A percentile compares a stretch with the other conserved stretches of the same genome.
Evolutionary conservation across 495 filamentous ascomycete genomes (phyloP).

Genomic region (Penicillium waksmanii): DNA sequence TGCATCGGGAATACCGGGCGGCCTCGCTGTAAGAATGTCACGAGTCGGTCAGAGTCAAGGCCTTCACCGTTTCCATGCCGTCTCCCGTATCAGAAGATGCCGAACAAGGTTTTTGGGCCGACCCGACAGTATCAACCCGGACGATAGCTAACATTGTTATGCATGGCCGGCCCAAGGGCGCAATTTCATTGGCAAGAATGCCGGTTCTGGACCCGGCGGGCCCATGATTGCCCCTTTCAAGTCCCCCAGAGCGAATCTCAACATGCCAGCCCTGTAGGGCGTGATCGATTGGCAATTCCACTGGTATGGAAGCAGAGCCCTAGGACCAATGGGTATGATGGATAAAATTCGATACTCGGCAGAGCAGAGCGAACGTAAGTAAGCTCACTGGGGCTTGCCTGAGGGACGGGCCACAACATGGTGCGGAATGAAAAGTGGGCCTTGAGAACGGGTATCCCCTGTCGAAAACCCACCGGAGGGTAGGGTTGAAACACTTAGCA

Average conservation of each 20-base stretch:
- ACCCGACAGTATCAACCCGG: not conserved
- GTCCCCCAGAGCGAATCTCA: not conserved
- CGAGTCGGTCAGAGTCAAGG: slow-evolving; percentile 1
- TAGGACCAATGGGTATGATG: not conserved
- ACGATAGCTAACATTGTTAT: not conserved
- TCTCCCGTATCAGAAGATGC: not conserved
- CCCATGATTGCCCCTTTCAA: not conserved
- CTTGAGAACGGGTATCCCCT: slow-evolving; percentile 10
- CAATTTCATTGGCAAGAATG: not conserved
- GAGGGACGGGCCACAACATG: slow-evolving; percentile 24
- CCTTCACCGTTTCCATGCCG: not conserved
- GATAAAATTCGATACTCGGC: not conserved
- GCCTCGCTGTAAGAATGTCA: not conserved
- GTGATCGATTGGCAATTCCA: slow-evolving; percentile 8
- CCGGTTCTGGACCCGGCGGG: not conserved
- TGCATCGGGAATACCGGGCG: not conserved
- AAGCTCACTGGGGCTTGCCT: slow-evolving; percentile 18
- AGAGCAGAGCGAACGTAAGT: not conserved
- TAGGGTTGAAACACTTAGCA: not conserved
- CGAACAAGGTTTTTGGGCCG: not conserved
- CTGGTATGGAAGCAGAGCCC: not conserved
- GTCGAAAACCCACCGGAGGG: not conserved
- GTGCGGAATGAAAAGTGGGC: slow-evolving; percentile 28
- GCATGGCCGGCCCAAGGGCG: not conserved
- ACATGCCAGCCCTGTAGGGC: slow-evolving; percentile 12